phyloP scores from a whole-genome alignment of 2,329 filamentous ascomycete genomes.

The Calonectria pseudoreteaudii region DNA sequence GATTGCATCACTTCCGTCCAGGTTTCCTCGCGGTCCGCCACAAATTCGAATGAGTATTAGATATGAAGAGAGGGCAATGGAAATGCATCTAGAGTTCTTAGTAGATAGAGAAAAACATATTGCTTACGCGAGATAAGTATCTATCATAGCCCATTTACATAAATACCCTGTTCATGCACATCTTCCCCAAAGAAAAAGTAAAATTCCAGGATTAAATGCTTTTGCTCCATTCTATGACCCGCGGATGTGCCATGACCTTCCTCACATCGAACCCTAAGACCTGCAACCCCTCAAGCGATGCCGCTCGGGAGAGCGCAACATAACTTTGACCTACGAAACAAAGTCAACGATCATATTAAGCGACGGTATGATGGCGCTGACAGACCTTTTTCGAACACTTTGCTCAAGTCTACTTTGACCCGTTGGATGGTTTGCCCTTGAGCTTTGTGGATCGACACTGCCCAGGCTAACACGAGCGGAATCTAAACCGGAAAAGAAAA shows the following conservation, averaged over 20 bases:
- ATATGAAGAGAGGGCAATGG: too few species aligned
- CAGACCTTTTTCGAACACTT: not conserved
- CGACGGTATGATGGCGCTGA: accelerated
- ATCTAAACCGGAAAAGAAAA: not conserved
- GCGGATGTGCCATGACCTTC: not conserved
- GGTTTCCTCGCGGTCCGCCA: too few species aligned
- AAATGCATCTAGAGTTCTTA: too few species aligned
- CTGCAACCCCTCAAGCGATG: not conserved
- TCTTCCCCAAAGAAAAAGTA: not conserved
- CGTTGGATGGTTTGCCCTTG: not conserved
- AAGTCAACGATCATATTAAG: not conserved
- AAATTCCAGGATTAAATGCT: not conserved
- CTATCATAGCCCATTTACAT: too few species aligned
- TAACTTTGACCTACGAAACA: not conserved
- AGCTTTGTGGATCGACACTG: not conserved
- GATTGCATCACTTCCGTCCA: too few species aligned
- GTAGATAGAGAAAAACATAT: too few species aligned
- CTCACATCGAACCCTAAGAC: not conserved
- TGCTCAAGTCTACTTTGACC: not conserved
- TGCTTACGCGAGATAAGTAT: too few species aligned
- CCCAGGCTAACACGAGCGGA: not conserved
- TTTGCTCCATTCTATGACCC: not conserved
- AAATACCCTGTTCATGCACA: too few species aligned
- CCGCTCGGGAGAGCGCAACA: not conserved
- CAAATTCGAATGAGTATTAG: too few species aligned